phyloP scores from a whole-genome alignment of 1,284 basidiomycete species.

The Rhodotorula sp. region DNA sequence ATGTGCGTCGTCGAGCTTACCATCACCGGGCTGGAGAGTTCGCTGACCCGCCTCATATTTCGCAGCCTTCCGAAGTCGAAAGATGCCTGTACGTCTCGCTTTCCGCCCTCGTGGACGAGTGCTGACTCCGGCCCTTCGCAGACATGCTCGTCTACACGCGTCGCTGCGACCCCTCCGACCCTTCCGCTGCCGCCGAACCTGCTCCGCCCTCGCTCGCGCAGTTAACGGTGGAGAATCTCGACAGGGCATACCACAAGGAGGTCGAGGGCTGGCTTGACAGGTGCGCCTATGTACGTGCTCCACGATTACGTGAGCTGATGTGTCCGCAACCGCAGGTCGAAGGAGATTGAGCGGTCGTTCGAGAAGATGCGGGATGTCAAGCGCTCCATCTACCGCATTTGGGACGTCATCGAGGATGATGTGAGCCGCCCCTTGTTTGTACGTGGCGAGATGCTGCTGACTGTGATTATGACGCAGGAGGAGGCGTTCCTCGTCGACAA shows the following conservation, averaged over 20 bases:
- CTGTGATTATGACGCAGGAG: conserved; percentile 48
- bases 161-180: conserved; percentile 17
- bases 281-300: conserved; percentile 40
- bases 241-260: conserved; percentile 59
- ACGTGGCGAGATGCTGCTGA: conserved; percentile 14
- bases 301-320: not conserved
- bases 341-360: conserved; percentile 51
- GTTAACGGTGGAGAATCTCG: conserved; percentile 59
- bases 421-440: conserved; percentile 48
- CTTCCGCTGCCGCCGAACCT: conserved; percentile 19
- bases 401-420: conserved; percentile 60
- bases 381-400: conserved; percentile 62
- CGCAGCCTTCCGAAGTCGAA: conserved; percentile 36
- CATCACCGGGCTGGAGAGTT: not conserved
- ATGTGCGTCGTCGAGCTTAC: conserved; percentile 3
- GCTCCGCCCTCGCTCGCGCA: conserved; percentile 59
- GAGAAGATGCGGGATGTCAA: conserved; percentile 57
- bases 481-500: conserved; percentile 62
- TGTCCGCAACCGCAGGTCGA: not conserved
- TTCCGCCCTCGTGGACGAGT: too few relatives aligned
- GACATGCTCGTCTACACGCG: conserved; percentile 88
- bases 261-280: conserved; percentile 58
- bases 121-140: conserved; percentile 42
- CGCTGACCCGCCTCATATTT: accelerated
- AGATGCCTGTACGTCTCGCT: conserved; percentile 36